A percentile compares a stretch with the other conserved stretches of the same genome.
phyloP scores from a whole-genome alignment of 352 stramenopile species.

The Pythium volutum region DNA sequence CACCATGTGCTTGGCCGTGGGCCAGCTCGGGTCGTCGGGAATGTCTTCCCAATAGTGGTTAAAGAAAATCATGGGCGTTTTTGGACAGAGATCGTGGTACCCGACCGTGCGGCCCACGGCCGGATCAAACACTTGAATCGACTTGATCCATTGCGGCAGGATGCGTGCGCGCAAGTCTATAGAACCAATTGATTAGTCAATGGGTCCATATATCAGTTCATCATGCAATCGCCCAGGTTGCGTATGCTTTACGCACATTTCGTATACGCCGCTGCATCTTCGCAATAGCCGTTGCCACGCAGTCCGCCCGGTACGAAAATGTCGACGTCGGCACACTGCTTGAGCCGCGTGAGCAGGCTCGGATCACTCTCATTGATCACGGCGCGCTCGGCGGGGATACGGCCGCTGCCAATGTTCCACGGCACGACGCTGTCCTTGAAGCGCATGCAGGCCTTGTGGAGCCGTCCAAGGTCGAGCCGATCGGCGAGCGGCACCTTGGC shows the following conservation, averaged over 20 bases:
- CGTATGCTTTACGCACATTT: constrained; percentile 46
- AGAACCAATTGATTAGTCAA: not conserved
- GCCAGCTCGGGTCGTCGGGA: constrained; percentile 19
- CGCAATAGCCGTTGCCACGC: constrained; percentile 61
- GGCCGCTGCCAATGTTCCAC: constrained; percentile 32
- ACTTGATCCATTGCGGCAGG: constrained; percentile 35
- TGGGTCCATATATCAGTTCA: too few relatives aligned
- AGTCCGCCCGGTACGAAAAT: constrained; percentile 45
- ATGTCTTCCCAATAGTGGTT: constrained; percentile 40
- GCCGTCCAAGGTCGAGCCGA: constrained; percentile 41
- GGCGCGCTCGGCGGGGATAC: constrained; percentile 3
- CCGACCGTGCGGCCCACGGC: constrained; percentile 9
- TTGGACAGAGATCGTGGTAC: constrained; percentile 40
- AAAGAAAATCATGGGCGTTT: constrained; percentile 29
- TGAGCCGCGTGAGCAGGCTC: constrained; percentile 38
- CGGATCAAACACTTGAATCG: constrained; percentile 16
- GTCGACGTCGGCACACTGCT: constrained; percentile 57
- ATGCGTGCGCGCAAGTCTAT: constrained; percentile 25
- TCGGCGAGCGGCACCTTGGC: constrained; percentile 22
- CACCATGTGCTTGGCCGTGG: constrained; percentile 26
- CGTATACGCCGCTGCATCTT: constrained; percentile 56
- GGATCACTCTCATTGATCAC: constrained; percentile 18
- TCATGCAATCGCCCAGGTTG: not conserved
- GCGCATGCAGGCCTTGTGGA: constrained; percentile 44
- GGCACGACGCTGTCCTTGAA: constrained; percentile 48